Evolutionary conservation across 495 filamentous ascomycete genomes (phyloP), one percentile per base, ranked within the genome.

Genomic region (Gamarada debralockiae): DNA sequence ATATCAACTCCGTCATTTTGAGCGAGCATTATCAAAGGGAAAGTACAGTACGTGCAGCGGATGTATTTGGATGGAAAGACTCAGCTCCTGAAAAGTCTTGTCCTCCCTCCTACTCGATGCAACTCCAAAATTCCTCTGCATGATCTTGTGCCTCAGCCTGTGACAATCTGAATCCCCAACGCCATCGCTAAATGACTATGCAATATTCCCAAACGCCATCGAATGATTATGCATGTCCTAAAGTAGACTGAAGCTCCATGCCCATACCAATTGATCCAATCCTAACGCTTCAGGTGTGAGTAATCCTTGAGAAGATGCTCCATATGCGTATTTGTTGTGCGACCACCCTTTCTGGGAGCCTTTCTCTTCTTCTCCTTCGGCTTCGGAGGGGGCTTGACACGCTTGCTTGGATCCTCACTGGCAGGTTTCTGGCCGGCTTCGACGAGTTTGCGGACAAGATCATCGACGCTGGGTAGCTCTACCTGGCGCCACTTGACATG

Each of bases 321-420:
- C 93, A 98, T 96, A 65, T 98, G 93, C 27, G 81, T 84, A 64
- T 98, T 98, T 42, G 91, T 96, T 36, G 85, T 85, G 77, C 90
- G 95, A 22, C 86, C 89, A 52, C 84, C 82, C 55, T 81, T 82
- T 47, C 57, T 77, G 39, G 81, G 72, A 44, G 72, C 72, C 51
- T 74, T 73, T 79, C 81, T 86, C 77, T 84, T 82, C 67, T 84
- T 79, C 73, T 82, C 80, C 48, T 87, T 85, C 58, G 78, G 78
- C 60, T 85, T 85, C 56, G 77, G 68, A 38, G 76, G 70, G 18
- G 70, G 65, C 57, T 81, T 82, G 60, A 83, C 77, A 34, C 82
- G 71, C 62, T 78, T 82, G 55, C 81, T 83, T 43, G 80, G 76
- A 47, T 81, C 80, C 40, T 90, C 87, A 68, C 83, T 90, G 24